Percentiles rank a stretch among this genome's conserved stretches.
phyloP scores from a whole-genome alignment of 345 rosid genomes.

The Salix udensis region DNA sequence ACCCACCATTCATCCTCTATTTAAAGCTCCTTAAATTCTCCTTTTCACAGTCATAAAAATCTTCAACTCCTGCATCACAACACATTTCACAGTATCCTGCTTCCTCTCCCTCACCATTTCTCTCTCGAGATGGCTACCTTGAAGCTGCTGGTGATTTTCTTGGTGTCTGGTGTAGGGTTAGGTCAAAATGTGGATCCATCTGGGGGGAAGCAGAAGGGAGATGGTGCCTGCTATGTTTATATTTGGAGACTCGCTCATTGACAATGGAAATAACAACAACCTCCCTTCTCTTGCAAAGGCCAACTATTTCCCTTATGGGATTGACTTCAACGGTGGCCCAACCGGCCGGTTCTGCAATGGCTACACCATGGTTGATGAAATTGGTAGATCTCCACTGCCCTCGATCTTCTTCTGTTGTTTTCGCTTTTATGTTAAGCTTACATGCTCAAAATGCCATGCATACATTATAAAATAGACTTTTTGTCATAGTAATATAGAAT shows the following conservation, averaged over 20 bases:
- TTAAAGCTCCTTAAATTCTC: neutral
- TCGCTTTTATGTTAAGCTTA: neutral
- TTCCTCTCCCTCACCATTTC: neutral
- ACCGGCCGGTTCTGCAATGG: slow-evolving; percentile 99
- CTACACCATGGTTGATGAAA: slow-evolving; percentile 86
- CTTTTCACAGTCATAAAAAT: neutral
- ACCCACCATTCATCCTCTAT: slow-evolving; percentile 5
- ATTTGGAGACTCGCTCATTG: slow-evolving; percentile 91
- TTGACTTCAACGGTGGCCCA: slow-evolving; percentile 89
- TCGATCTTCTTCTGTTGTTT: too few relatives aligned
- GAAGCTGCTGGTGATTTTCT: neutral
- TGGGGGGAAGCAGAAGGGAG: slow-evolving; percentile 29
- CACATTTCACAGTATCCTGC: neutral
- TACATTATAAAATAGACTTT: too few relatives aligned
- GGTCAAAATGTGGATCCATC: slow-evolving; percentile 14
- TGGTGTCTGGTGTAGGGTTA: neutral
- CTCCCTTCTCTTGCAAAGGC: slow-evolving; percentile 88
- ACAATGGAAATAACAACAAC: slow-evolving; percentile 88
- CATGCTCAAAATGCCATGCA: neutral
- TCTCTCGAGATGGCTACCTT: neutral
- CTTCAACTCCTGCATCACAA: neutral
- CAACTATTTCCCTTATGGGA: slow-evolving; percentile 89
- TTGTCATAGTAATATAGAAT: too few relatives aligned
- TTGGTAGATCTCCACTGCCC: slow-evolving; percentile 31
- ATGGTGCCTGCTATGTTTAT: slow-evolving; percentile 86